Percentiles rank a stretch among this genome's conserved stretches.
Evolutionary conservation across 1,284 basidiomycete species (phyloP).

Genomic region (Melanopsichium pennsylvanicum): DNA sequence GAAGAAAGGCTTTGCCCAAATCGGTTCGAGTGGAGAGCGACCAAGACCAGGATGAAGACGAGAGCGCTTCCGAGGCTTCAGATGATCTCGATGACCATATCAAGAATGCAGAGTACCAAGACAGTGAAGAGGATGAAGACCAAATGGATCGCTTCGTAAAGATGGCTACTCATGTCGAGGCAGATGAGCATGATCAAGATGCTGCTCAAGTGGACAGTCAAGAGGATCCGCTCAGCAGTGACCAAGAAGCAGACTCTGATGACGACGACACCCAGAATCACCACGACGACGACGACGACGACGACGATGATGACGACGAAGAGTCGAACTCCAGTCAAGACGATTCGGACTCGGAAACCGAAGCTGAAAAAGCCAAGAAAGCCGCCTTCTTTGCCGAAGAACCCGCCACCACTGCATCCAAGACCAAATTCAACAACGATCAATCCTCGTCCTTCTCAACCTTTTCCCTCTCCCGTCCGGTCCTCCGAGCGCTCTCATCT

Average conservation of each 20-base stretch:
- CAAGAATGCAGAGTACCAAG: slow-evolving; percentile 32
- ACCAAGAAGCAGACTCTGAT: neutral
- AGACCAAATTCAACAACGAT: slow-evolving; percentile 10
- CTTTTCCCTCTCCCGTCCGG: slow-evolving; percentile 87
- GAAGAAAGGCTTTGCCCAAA: slow-evolving; percentile 50
- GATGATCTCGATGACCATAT: slow-evolving; percentile 44
- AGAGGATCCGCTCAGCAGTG: slow-evolving; percentile 33
- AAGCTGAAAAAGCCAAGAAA: slow-evolving; percentile 56
- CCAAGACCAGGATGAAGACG: slow-evolving; percentile 26
- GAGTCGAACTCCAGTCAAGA: slow-evolving; percentile 35
- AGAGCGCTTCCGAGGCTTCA: slow-evolving; percentile 29
- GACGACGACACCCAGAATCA: no score
- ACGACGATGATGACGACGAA: slow-evolving; percentile 1
- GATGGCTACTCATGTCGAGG: no score
- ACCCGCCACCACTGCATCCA: slow-evolving; percentile 9
- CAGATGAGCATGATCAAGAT: slow-evolving; percentile 53
- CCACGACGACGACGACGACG: slow-evolving; percentile 4
- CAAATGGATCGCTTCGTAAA: slow-evolving; percentile 52
- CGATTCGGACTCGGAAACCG: slow-evolving; percentile 50
- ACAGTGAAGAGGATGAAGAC: slow-evolving; percentile 70
- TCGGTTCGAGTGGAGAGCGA: slow-evolving; percentile 20
- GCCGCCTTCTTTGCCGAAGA: slow-evolving; percentile 62
- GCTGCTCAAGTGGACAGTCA: slow-evolving; percentile 62
- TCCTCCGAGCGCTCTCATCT: slow-evolving; percentile 83
- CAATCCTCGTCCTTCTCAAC: slow-evolving; percentile 73